A percentile compares a stretch with the other conserved stretches of the same genome.
phyloP scores from a whole-genome alignment of 2,329 filamentous ascomycete genomes.

The Colletotrichum sp. region DNA sequence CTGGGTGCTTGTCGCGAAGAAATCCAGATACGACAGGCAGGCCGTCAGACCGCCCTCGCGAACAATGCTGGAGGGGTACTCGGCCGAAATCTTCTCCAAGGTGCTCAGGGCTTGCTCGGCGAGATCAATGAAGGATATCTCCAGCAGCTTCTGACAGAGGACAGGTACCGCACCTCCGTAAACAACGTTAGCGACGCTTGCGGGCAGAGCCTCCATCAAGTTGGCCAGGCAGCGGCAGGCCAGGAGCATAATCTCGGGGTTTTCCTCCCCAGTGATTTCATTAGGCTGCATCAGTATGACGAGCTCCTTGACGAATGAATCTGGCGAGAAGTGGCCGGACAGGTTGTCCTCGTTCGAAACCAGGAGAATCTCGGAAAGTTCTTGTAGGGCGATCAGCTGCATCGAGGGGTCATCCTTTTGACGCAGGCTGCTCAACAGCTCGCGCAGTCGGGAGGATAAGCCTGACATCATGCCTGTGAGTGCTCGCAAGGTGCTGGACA shows the following conservation, averaged over 20 bases:
- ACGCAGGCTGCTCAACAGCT: conserved; percentile 76
- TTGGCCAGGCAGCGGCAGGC: conserved; percentile 96
- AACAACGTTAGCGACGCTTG: conserved; percentile 92
- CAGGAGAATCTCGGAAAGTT: conserved; percentile 89
- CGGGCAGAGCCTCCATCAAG: conserved; percentile 94
- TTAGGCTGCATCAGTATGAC: conserved; percentile 90
- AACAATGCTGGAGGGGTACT: conserved; percentile 94
- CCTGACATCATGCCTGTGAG: conserved; percentile 92
- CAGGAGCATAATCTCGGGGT: conserved; percentile 95
- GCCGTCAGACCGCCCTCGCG: conserved; percentile 93
- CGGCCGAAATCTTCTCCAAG: conserved; percentile 94
- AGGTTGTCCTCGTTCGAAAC: conserved; percentile 97
- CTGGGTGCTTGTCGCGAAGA: conserved; percentile 97
- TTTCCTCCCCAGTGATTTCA: conserved; percentile 82
- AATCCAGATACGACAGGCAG: conserved; percentile 95
- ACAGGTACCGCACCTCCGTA: conserved; percentile 97
- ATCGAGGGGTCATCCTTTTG: conserved; percentile 85
- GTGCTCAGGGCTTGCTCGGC: conserved; percentile 97
- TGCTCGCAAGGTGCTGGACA: conserved; percentile 84
- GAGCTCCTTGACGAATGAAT: conserved; percentile 94
- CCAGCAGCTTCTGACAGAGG: conserved; percentile 90
- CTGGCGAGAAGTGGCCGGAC: conserved; percentile 91
- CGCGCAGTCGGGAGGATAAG: conserved; percentile 78
- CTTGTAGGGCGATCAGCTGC: conserved; percentile 90
- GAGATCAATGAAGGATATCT: conserved; percentile 96